phyloP scores from a whole-genome alignment of 371 early-diverging fungal species.

The Chytridium lagenaria region DNA sequence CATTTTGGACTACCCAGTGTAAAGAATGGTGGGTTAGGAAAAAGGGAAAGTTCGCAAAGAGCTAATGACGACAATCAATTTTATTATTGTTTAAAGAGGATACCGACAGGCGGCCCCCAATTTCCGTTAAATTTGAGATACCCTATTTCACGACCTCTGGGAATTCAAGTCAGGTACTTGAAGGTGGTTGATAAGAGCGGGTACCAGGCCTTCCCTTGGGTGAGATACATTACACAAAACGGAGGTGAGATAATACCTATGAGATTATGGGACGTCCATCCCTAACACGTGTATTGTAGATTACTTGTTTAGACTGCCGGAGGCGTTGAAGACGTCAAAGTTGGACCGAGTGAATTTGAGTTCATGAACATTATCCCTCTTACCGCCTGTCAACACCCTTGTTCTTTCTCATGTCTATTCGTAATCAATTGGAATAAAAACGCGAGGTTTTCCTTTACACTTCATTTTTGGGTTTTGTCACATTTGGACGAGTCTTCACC shows the following conservation, averaged over 20 bases:
- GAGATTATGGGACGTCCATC: neutral
- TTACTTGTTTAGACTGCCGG: constrained; percentile 53
- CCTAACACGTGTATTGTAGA: constrained; percentile 27
- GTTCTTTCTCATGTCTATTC: no score
- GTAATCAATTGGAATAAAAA: no score
- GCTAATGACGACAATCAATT: no score
- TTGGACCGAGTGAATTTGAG: constrained; percentile 11
- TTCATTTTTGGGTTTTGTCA: no score
- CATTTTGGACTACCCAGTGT: constrained; percentile 97
- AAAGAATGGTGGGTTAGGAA: constrained; percentile 69
- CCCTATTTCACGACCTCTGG: constrained; percentile 97
- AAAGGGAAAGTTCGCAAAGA: no score
- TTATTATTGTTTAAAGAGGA: constrained; percentile 65
- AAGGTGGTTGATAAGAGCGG: constrained; percentile 98
- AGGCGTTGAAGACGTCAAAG: constrained; percentile 35
- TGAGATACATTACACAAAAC: constrained; percentile 97
- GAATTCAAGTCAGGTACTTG: constrained; percentile 97
- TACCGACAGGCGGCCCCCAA: constrained; percentile 92
- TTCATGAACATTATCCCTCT: neutral
- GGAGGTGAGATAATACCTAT: constrained; percentile 61
- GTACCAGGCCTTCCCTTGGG: constrained; percentile 98
- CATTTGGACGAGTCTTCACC: no score
- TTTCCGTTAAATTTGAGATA: constrained; percentile 97
- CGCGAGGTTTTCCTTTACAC: no score
- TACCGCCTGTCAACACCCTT: no score